Evolutionary conservation across 2,329 filamentous ascomycete species (phyloP).

Genomic region (Botryotinia narcissicola): DNA sequence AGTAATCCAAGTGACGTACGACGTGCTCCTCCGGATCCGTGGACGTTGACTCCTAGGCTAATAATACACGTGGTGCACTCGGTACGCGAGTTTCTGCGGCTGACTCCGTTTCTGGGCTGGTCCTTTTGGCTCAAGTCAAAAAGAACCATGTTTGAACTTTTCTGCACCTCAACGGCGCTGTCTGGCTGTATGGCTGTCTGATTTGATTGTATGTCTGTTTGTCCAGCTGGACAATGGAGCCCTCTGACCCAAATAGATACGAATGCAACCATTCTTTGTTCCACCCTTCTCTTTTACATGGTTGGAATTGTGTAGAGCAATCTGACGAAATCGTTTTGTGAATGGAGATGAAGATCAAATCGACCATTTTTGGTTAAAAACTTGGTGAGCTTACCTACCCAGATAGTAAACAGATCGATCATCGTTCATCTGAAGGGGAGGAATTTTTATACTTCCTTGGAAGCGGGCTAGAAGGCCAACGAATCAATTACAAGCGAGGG

Average conservation of each 20-base stretch:
- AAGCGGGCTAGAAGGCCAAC: neutral
- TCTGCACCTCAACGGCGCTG: neutral
- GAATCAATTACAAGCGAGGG: neutral
- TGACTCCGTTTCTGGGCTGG: slow-evolving; percentile 1
- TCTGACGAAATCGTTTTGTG: neutral
- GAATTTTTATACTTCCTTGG: neutral
- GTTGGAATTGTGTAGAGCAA: neutral
- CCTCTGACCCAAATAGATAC: neutral
- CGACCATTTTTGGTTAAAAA: neutral
- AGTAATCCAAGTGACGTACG: slow-evolving; percentile 2
- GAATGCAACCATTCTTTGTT: no score
- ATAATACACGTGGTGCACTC: slow-evolving; percentile 1
- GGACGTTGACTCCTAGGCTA: neutral
- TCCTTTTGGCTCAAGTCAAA: neutral
- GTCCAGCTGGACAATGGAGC: neutral
- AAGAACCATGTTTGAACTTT: neutral
- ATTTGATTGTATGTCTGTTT: neutral
- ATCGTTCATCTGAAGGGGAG: neutral
- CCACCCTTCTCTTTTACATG: neutral
- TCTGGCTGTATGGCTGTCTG: neutral
- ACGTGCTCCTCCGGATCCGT: neutral
- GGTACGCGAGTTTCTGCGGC: neutral
- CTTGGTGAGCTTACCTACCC: neutral
- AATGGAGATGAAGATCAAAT: neutral
- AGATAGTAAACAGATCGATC: neutral